phyloP scores from a whole-genome alignment of 2,329 filamentous ascomycete species.

The Helotiales sp. region DNA sequence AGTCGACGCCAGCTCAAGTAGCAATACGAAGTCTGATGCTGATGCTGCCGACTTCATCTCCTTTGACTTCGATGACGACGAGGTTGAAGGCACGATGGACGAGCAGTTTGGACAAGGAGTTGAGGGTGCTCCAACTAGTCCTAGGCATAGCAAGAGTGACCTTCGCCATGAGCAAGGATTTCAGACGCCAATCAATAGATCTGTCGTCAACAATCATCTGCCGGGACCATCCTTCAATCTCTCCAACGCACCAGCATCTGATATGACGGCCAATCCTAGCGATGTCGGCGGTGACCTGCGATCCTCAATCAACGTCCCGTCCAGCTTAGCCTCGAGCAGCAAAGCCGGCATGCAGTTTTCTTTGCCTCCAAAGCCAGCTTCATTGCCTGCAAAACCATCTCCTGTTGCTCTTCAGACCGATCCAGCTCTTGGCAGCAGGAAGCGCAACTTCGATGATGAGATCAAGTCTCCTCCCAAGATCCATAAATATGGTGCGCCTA shows the following conservation, averaged over 20 bases:
- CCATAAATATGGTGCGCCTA: constrained; percentile 22
- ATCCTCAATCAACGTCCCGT: background rate
- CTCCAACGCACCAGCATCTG: background rate
- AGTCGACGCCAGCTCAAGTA: constrained; percentile 51
- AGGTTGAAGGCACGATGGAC: constrained; percentile 23
- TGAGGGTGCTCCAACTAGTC: constrained; percentile 29
- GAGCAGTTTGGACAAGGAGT: constrained; percentile 17
- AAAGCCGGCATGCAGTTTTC: background rate
- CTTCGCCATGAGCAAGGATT: background rate
- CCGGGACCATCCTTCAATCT: background rate
- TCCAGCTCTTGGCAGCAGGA: constrained; percentile 62
- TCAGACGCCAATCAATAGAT: background rate
- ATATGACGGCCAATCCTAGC: background rate
- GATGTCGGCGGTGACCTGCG: background rate
- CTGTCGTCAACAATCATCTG: background rate
- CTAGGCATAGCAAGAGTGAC: constrained; percentile 12
- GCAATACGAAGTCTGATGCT: constrained; percentile 51
- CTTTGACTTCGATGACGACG: constrained; percentile 63
- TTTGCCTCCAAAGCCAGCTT: background rate
- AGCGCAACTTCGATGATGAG: constrained; percentile 71
- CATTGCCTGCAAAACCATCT: constrained; percentile 5
- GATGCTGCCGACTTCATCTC: constrained; percentile 87
- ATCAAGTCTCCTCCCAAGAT: constrained; percentile 43
- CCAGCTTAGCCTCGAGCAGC: constrained; percentile 1
- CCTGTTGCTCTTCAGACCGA: constrained; percentile 35